A percentile compares a stretch with the other conserved stretches of the same genome.
These are phyloP conservation scores for Agapanthus africanus DNA, from an alignment of 106 monocot species.

Conservation along the genomic window DNA sequence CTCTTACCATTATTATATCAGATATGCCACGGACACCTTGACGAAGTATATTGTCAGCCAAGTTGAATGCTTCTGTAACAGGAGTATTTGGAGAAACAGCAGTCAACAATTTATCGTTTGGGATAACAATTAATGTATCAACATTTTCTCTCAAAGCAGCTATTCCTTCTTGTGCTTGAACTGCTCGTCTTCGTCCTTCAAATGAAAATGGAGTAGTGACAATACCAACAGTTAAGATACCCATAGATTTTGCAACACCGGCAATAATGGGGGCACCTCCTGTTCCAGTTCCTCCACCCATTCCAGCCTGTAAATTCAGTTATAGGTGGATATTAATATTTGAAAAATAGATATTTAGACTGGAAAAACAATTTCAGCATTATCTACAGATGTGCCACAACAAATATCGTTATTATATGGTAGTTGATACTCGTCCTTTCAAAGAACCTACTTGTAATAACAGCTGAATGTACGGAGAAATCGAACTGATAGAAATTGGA, in stretches of 20 bases:
- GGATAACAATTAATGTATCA: constrained; percentile 84
- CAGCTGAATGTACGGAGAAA: no score
- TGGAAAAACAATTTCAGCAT: no score
- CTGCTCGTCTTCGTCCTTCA: constrained; percentile 72
- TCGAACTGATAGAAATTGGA: no score
- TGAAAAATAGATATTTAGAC: no score
- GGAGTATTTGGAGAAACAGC: constrained; percentile 91
- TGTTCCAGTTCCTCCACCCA: constrained; percentile 89
- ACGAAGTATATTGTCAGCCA: constrained; percentile 87
- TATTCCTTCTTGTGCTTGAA: constrained; percentile 90
- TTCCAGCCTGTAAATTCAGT: constrained; percentile 63
- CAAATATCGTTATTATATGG: no score
- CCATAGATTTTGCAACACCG: constrained; percentile 78
- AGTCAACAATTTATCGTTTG: constrained; percentile 86
- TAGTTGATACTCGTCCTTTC: no score
- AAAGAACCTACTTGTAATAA: no score
- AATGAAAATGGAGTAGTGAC: constrained; percentile 87
- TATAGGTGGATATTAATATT: no score
- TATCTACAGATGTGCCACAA: no score
- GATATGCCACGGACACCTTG: constrained; percentile 95
- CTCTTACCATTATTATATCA: constrained; percentile 72
- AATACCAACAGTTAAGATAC: constrained; percentile 82
- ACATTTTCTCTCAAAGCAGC: constrained; percentile 87
- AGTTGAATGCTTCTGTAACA: constrained; percentile 86
- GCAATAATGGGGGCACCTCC: constrained; percentile 86